Evolutionary conservation across 768 basidiomycete species (phyloP).

Genomic region (Leccinum subtestaceum): DNA sequence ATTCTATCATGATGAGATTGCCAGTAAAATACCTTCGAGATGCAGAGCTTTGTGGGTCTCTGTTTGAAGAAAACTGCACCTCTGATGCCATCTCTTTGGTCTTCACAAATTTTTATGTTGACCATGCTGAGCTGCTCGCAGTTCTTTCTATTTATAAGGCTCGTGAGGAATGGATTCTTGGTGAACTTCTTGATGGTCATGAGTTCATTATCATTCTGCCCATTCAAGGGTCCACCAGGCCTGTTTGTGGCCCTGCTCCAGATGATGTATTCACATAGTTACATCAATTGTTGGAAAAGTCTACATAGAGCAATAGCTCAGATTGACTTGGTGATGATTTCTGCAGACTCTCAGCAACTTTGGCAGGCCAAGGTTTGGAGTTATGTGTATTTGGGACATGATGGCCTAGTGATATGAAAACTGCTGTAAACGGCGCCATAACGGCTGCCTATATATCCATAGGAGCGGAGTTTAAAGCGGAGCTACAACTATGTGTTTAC

Average conservation of each 20-base stretch:
- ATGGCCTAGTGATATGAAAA: too few relatives aligned
- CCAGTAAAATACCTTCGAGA: conserved; percentile 1
- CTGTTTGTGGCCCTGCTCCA: not conserved
- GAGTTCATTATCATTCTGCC: conserved; percentile 2
- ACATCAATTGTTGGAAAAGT: not conserved
- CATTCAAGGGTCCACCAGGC: not conserved
- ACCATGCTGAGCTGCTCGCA: not conserved
- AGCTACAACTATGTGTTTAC: too few relatives aligned
- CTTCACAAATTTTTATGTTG: conserved; percentile 1
- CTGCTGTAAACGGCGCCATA: too few relatives aligned
- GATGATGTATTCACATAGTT: not conserved
- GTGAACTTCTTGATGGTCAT: conserved; percentile 3
- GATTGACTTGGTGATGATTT: too few relatives aligned
- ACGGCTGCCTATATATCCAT: too few relatives aligned
- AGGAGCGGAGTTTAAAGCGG: too few relatives aligned
- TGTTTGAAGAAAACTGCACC: conserved; percentile 6
- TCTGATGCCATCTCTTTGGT: conserved; percentile 3
- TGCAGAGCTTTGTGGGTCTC: conserved; percentile 1
- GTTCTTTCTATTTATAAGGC: conserved; percentile 1
- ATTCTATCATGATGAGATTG: not conserved
- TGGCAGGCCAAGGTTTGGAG: too few relatives aligned
- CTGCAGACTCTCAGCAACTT: too few relatives aligned
- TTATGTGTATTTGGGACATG: too few relatives aligned
- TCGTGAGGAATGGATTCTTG: not conserved
- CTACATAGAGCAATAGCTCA: too few relatives aligned